phyloP scores from a whole-genome alignment of 2,329 filamentous ascomycete genomes.

The Alternaria sp. region DNA sequence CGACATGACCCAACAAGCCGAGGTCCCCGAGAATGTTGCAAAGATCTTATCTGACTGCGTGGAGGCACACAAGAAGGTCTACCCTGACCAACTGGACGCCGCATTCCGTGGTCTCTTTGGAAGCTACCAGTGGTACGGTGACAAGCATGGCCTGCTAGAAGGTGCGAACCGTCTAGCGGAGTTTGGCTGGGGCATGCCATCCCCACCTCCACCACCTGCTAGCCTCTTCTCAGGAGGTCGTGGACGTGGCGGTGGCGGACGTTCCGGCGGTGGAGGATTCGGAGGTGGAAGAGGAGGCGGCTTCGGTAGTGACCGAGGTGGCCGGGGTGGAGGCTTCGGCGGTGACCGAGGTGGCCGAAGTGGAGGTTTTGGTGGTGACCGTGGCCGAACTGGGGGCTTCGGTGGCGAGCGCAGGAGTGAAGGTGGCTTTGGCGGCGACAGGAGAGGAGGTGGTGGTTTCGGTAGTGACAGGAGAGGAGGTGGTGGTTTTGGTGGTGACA shows the following conservation, averaged over 20 bases:
- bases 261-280: slow-evolving; percentile 28
- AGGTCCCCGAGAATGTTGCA: slow-evolving; percentile 54
- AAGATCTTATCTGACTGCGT: slow-evolving; percentile 58
- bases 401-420: slow-evolving; percentile 11
- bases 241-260: slow-evolving; percentile 16
- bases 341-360: slow-evolving; percentile 15
- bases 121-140: slow-evolving; percentile 55
- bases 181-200: slow-evolving; percentile 58
- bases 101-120: slow-evolving; percentile 69
- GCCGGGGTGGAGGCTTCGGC: slow-evolving; percentile 9
- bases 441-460: slow-evolving; percentile 23
- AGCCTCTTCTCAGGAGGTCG: slow-evolving; percentile 32
- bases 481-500: slow-evolving; percentile 27
- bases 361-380: slow-evolving; percentile 15
- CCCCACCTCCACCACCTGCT: slow-evolving; percentile 51
- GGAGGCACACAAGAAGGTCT: slow-evolving; percentile 56
- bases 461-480: slow-evolving; percentile 23
- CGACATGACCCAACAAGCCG: slow-evolving; percentile 54
- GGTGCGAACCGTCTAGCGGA: slow-evolving; percentile 56
- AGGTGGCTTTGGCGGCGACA: slow-evolving; percentile 24
- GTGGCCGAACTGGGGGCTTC: slow-evolving; percentile 4
- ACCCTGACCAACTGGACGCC: slow-evolving; percentile 54
- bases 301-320: slow-evolving; percentile 19
- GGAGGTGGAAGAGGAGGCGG: slow-evolving; percentile 20
- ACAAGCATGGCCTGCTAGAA: slow-evolving; percentile 55